Evolutionary conservation across 2,329 filamentous ascomycete genomes (phyloP).

Genomic region (Phaeosphaeriaceae sp.): DNA sequence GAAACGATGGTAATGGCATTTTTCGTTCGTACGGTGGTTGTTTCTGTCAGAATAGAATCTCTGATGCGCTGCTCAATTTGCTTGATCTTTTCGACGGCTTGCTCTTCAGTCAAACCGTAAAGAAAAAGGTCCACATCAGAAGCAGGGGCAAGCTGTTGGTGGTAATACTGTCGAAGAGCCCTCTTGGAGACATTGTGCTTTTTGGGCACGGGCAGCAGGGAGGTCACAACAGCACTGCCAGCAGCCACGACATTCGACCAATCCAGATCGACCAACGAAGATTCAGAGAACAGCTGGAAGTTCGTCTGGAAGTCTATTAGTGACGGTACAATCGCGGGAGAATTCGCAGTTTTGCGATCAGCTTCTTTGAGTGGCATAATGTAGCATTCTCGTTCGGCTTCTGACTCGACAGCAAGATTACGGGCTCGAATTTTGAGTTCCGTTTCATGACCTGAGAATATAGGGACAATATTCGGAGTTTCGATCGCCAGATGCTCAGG

Average conservation of each 20-base stretch:
- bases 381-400: constrained; percentile 67
- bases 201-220: constrained; percentile 69
- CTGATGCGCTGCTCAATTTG: constrained; percentile 77
- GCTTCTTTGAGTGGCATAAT: constrained; percentile 71
- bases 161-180: constrained; percentile 68
- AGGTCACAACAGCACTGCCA: constrained; percentile 81
- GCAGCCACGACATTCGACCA: constrained; percentile 85
- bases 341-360: constrained; percentile 66
- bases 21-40: constrained; percentile 83
- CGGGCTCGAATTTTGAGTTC: constrained; percentile 69
- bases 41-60: constrained; percentile 81
- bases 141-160: constrained; percentile 79
- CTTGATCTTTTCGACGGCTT: constrained; percentile 83
- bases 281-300: constrained; percentile 83
- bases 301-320: constrained; percentile 77
- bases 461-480: constrained; percentile 68
- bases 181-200: constrained; percentile 53
- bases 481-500: constrained; percentile 64
- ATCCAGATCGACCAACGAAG: constrained; percentile 74
- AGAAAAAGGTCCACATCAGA: constrained; percentile 89
- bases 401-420: constrained; percentile 62
- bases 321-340: constrained; percentile 70
- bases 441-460: constrained; percentile 64
- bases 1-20: constrained; percentile 86
- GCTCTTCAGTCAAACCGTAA: constrained; percentile 77